These are phyloP conservation scores for Chenopodium berlandieri DNA, from an alignment of 148 eudicot genomes.

Conservation along the genomic window DNA sequence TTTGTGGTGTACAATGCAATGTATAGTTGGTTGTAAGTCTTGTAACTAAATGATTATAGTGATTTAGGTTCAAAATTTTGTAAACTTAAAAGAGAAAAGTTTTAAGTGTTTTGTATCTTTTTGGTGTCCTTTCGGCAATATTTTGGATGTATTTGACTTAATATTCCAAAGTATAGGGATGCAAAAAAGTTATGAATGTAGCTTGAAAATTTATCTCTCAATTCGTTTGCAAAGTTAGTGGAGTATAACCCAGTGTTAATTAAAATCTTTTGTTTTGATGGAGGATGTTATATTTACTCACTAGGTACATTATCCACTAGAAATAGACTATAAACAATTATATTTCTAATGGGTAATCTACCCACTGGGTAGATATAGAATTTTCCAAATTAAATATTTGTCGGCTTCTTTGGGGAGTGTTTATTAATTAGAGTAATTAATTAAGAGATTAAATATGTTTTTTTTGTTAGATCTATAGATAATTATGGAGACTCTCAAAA, in stretches of 20 bases:
- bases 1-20: background rate
- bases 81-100: background rate
- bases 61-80: background rate
- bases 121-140: background rate
- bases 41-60: background rate
- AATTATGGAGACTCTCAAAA: too few relatives aligned
- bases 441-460: too few relatives aligned
- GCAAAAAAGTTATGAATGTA: background rate
- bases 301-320: conserved; percentile 30
- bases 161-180: background rate
- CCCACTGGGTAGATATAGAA: background rate
- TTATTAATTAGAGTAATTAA: too few relatives aligned
- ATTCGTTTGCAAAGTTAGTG: background rate
- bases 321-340: too few relatives aligned
- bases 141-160: background rate
- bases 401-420: too few relatives aligned
- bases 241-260: background rate
- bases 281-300: background rate
- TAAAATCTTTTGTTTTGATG: background rate
- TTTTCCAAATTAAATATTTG: too few relatives aligned
- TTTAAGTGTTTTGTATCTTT: background rate
- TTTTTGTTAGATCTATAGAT: too few relatives aligned
- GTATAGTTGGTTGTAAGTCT: background rate
- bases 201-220: background rate
- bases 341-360: too few relatives aligned